Conservation (phyloP, 257 asterid species). For the Knoxia roxburghii region DNA sequence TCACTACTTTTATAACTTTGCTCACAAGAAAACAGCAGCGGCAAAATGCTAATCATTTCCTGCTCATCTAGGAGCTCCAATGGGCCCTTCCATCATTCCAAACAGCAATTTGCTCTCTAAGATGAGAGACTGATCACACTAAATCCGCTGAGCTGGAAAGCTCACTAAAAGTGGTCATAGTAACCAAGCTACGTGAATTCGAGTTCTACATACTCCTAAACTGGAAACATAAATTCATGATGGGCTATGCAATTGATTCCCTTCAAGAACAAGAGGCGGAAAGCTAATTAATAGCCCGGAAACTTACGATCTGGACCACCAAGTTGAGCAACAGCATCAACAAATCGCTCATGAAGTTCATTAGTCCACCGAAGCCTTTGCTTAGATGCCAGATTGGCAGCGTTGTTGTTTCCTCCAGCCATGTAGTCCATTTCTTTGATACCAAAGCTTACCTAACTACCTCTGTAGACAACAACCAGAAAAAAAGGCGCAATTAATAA, state of each 20-base stretch:
- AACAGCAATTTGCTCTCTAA: too few species aligned
- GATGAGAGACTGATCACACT: neutral
- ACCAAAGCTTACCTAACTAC: slow-evolving; percentile 13
- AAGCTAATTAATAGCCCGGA: slow-evolving; percentile 14
- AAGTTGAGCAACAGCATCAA: slow-evolving; percentile 96
- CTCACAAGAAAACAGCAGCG: neutral
- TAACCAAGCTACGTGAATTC: neutral
- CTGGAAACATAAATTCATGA: neutral
- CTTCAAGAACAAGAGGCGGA: neutral
- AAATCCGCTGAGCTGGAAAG: neutral
- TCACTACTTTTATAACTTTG: neutral
- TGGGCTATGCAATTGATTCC: neutral
- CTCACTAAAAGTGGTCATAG: neutral
- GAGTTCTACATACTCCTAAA: neutral
- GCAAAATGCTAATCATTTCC: neutral
- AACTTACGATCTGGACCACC: slow-evolving; percentile 98
- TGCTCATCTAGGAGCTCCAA: neutral
- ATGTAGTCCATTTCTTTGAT: slow-evolving; percentile 50
- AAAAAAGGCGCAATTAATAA: neutral
- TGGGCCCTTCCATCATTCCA: neutral
- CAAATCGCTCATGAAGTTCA: slow-evolving; percentile 89
- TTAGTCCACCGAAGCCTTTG: slow-evolving; percentile 98
- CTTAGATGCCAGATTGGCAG: slow-evolving; percentile 69
- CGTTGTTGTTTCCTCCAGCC: slow-evolving; percentile 49
- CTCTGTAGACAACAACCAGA: neutral